Conservation (phyloP, 2,329 filamentous ascomycete genomes). For the Fusarium sp. region DNA sequence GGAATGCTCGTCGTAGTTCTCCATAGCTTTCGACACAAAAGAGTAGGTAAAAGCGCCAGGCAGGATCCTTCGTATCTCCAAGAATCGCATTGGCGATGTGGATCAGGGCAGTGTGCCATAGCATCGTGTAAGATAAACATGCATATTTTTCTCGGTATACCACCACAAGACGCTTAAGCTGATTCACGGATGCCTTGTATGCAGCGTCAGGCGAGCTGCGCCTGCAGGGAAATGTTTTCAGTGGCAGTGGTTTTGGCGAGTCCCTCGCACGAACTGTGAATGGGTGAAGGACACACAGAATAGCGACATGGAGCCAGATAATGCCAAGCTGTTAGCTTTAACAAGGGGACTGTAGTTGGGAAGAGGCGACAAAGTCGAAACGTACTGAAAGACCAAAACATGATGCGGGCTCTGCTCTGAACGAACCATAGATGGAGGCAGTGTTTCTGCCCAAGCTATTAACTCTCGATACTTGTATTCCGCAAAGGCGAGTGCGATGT, state of each 20-base stretch:
- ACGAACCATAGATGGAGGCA: constrained; percentile 43
- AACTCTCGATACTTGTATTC: constrained; percentile 53
- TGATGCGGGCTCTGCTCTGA: constrained; percentile 45
- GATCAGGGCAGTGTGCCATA: constrained; percentile 53
- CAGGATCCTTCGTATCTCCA: constrained; percentile 38
- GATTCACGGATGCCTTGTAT: constrained; percentile 48
- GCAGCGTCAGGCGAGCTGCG: constrained; percentile 43
- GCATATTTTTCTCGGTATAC: constrained; percentile 47
- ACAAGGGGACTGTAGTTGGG: neutral
- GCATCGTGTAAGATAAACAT: constrained; percentile 48
- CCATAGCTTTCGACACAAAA: constrained; percentile 53
- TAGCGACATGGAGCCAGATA: constrained; percentile 52
- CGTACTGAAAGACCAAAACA: constrained; percentile 51
- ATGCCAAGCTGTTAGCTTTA: constrained; percentile 35
- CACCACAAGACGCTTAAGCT: constrained; percentile 51
- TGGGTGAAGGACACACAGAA: constrained; percentile 50
- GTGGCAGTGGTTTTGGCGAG: neutral
- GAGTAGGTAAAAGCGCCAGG: constrained; percentile 50
- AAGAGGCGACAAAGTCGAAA: neutral
- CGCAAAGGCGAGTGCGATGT: constrained; percentile 39
- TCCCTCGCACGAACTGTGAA: constrained; percentile 17
- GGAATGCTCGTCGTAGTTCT: constrained; percentile 47
- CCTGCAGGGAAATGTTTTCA: constrained; percentile 45
- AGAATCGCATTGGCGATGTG: constrained; percentile 53
- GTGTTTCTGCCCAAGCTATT: constrained; percentile 48